Conservation (phyloP, 1,284 basidiomycete genomes). For the Puccinia hordei region DNA sequence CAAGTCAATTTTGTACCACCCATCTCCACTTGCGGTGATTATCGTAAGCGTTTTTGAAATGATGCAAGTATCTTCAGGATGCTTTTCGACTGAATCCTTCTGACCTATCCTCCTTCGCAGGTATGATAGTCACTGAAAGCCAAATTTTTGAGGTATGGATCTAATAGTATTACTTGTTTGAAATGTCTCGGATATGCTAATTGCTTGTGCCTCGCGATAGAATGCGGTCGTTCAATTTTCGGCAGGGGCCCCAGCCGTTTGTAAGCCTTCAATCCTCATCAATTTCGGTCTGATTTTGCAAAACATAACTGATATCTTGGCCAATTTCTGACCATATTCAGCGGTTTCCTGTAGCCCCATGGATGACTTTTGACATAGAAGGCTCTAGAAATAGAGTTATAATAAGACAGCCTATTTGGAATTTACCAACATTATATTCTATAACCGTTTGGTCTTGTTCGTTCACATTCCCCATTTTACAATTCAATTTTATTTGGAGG, state of each 20-base stretch:
- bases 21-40: constrained; percentile 40
- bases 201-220: background rate
- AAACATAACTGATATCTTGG: no score
- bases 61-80: no score
- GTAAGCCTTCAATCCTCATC: background rate
- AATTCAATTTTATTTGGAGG: no score
- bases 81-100: background rate
- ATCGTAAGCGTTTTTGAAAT: constrained; percentile 18
- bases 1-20: constrained; percentile 44
- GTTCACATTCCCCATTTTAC: no score
- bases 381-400: background rate
- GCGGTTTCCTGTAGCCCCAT: constrained; percentile 40
- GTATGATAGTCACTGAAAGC: constrained; percentile 32
- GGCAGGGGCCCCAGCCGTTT: constrained; percentile 31
- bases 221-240: constrained; percentile 30
- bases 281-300: background rate
- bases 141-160: constrained; percentile 27
- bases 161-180: background rate
- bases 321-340: background rate
- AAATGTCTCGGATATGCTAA: constrained; percentile 7
- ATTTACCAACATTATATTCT: no score
- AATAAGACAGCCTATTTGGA: background rate
- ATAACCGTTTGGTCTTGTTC: no score
- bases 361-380: constrained; percentile 23
- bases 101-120: background rate